Evolutionary conservation across 805 yeast genomes (phyloP).

Genomic region (Yamadazyma paraphyllophila): DNA sequence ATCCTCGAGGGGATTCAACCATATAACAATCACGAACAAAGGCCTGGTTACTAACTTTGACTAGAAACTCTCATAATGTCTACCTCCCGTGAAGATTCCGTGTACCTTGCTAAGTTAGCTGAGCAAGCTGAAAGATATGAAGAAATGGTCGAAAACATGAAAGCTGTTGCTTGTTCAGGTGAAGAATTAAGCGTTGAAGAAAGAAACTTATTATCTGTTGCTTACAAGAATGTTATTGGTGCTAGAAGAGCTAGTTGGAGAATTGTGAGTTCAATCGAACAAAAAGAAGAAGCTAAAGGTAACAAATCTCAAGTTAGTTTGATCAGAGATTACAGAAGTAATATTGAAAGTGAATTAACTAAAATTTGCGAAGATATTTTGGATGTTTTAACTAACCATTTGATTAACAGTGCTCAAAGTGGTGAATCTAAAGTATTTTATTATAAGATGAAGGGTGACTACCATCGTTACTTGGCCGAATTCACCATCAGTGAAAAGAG

Average conservation of each 20-base stretch:
- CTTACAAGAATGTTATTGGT: slow-evolving; percentile 97
- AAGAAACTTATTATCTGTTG: slow-evolving; percentile 94
- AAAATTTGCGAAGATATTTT: slow-evolving; percentile 93
- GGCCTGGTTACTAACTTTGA: slow-evolving; percentile 6
- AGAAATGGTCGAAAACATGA: slow-evolving; percentile 99
- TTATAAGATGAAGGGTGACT: slow-evolving; percentile 99
- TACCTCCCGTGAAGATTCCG: slow-evolving; percentile 94
- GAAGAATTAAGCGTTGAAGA: slow-evolving; percentile 96
- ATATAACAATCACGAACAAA: background rate
- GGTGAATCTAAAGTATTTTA: slow-evolving; percentile 98
- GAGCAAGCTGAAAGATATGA: slow-evolving; percentile 99
- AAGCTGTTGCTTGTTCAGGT: slow-evolving; percentile 93
- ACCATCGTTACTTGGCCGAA: slow-evolving; percentile 98
- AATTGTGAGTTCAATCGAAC: slow-evolving; percentile 96
- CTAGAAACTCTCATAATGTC: slow-evolving; percentile 45
- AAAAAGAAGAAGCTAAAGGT: slow-evolving; percentile 96
- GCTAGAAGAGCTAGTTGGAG: slow-evolving; percentile 99
- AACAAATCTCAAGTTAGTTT: slow-evolving; percentile 85
- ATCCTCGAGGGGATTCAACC: background rate
- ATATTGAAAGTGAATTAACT: slow-evolving; percentile 89
- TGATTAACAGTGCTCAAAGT: slow-evolving; percentile 90
- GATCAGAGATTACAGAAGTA: slow-evolving; percentile 91
- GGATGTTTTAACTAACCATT: slow-evolving; percentile 80
- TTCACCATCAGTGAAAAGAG: slow-evolving; percentile 90
- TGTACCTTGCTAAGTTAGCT: slow-evolving; percentile 95